phyloP scores from a whole-genome alignment of 192 early-diverging fungal genomes.

The Coemansia interrupta region DNA sequence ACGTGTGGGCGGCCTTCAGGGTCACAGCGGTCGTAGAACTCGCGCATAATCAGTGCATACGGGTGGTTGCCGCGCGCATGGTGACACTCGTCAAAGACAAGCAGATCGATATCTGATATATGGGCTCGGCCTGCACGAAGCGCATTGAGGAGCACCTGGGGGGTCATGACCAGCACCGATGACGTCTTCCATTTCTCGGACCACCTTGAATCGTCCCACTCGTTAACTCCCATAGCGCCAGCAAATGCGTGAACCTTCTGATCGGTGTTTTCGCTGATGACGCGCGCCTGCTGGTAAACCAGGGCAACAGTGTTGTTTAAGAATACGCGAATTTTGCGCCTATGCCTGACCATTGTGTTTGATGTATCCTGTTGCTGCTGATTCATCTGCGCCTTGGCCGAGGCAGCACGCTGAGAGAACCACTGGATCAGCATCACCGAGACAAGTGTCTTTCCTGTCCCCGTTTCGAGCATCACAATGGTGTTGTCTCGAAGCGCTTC shows the following conservation, averaged over 20 bases:
- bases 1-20: constrained; percentile 64
- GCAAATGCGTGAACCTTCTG: constrained; percentile 61
- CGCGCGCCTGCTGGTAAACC: constrained; percentile 78
- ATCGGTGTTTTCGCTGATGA: constrained; percentile 68
- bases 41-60: constrained; percentile 76
- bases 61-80: constrained; percentile 75
- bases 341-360: too few species aligned
- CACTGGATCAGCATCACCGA: constrained; percentile 83
- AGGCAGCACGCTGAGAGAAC: constrained; percentile 44
- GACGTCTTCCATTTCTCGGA: constrained; percentile 49
- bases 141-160: constrained; percentile 77
- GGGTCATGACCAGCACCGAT: constrained; percentile 85
- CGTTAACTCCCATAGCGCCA: constrained; percentile 66
- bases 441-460: constrained; percentile 90
- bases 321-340: constrained; percentile 59
- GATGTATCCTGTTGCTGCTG: not conserved
- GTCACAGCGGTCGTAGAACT: constrained; percentile 66
- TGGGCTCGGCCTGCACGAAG: constrained; percentile 66
- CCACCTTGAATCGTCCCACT: constrained; percentile 64
- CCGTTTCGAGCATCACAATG: constrained; percentile 88
- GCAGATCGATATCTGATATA: constrained; percentile 68
- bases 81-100: constrained; percentile 97
- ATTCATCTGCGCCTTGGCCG: not conserved
- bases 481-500: constrained; percentile 70
- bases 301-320: constrained; percentile 85